Evolutionary conservation across 2,329 filamentous ascomycete species (phyloP).

Genomic region (Sclerotinia nivalis): DNA sequence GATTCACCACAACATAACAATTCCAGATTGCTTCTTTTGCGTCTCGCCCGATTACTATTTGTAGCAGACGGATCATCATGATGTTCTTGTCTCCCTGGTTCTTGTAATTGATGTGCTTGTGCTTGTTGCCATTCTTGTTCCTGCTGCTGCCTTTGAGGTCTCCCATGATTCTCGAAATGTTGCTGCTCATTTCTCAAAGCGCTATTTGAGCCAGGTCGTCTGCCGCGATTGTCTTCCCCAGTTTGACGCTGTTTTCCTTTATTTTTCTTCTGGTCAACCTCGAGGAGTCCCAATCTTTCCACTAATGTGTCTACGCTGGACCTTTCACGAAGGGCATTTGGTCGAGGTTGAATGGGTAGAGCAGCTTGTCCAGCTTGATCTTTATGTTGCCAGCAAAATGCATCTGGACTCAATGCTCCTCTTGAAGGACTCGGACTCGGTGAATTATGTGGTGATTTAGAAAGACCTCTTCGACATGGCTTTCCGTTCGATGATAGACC

Average conservation of each 20-base stretch:
- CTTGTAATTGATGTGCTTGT: constrained; percentile 7
- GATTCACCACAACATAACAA: constrained; percentile 38
- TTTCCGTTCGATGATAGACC: constrained; percentile 82
- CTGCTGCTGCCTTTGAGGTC: constrained; percentile 20
- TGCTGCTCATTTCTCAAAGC: constrained; percentile 33
- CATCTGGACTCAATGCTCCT: constrained; percentile 36
- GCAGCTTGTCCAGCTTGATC: constrained; percentile 61
- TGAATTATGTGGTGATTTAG: constrained; percentile 43
- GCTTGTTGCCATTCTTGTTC: constrained; percentile 11
- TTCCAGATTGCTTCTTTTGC: constrained; percentile 32
- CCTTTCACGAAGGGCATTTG: constrained; percentile 48
- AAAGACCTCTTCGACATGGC: constrained; percentile 75
- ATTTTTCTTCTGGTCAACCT: constrained; percentile 47
- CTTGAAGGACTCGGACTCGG: constrained; percentile 35
- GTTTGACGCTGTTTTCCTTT: constrained; percentile 33
- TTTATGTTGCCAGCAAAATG: constrained; percentile 93
- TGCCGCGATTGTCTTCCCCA: constrained; percentile 20
- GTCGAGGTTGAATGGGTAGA: constrained; percentile 36
- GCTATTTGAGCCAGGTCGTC: constrained; percentile 28
- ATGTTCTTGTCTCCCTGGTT: not conserved
- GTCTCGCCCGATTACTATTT: constrained; percentile 16
- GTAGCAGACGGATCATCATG: not conserved
- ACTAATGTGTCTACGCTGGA: constrained; percentile 86
- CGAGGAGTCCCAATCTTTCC: constrained; percentile 73
- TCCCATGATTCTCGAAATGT: constrained; percentile 20